Evolutionary conservation across 2,329 filamentous ascomycete genomes (phyloP).

Genomic region (Cladosporium sp.): DNA sequence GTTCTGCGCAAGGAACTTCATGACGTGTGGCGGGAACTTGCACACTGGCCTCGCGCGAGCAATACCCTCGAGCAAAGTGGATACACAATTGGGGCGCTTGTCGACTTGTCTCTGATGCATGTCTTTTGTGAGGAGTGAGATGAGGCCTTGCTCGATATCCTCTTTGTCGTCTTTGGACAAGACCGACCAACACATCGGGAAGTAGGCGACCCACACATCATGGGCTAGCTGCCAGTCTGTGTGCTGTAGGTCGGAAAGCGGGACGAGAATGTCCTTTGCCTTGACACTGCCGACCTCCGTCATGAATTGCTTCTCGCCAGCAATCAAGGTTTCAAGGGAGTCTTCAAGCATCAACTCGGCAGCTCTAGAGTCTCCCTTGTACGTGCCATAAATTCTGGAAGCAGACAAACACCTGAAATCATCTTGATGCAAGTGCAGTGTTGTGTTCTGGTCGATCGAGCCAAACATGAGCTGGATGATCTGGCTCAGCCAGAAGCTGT

Average conservation of each 20-base stretch:
- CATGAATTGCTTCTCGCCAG: slow-evolving; percentile 79
- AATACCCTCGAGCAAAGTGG: slow-evolving; percentile 85
- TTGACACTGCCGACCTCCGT: slow-evolving; percentile 81
- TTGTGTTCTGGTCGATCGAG: slow-evolving; percentile 80
- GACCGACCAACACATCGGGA: slow-evolving; percentile 91
- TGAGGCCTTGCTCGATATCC: slow-evolving; percentile 87
- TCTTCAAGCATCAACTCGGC: slow-evolving; percentile 73
- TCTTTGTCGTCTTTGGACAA: slow-evolving; percentile 82
- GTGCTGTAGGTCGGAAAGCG: slow-evolving; percentile 88
- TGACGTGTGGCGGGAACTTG: slow-evolving; percentile 90
- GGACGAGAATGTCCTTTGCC: slow-evolving; percentile 84
- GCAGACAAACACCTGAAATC: slow-evolving; percentile 79
- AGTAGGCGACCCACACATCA: slow-evolving; percentile 86
- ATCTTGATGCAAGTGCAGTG: slow-evolving; percentile 74
- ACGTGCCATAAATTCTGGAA: slow-evolving; percentile 71
- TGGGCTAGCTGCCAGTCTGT: slow-evolving; percentile 78
- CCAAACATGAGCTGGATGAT: slow-evolving; percentile 91
- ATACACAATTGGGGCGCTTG: slow-evolving; percentile 91
- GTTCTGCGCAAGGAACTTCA: slow-evolving; percentile 91
- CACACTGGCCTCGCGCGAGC: slow-evolving; percentile 82
- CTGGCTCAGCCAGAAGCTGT: slow-evolving; percentile 96
- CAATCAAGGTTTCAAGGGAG: slow-evolving; percentile 76
- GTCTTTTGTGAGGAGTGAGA: slow-evolving; percentile 88
- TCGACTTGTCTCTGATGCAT: slow-evolving; percentile 94
- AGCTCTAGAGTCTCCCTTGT: slow-evolving; percentile 67